These are phyloP conservation scores for Rhizophora apiculata DNA, from an alignment of 345 rosid species.

Conservation along the genomic window DNA sequence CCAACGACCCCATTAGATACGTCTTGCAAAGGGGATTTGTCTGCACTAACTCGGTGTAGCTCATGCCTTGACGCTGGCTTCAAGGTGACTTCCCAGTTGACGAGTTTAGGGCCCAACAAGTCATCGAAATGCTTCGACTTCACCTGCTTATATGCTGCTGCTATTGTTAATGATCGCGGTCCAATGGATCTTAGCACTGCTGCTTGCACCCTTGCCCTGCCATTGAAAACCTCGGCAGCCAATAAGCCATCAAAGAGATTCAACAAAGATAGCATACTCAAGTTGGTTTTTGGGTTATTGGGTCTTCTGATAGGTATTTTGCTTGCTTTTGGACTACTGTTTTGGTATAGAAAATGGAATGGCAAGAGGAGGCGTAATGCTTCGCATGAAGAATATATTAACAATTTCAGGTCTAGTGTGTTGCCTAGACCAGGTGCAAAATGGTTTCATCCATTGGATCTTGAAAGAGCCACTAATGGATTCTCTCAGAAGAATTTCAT, in stretches of 20 bases:
- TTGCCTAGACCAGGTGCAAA: conserved; percentile 50
- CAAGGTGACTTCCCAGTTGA: conserved; percentile 33
- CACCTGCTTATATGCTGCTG: conserved; percentile 44
- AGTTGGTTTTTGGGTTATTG: conserved; percentile 21
- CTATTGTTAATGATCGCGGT: conserved; percentile 43
- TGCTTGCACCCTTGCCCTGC: conserved; percentile 44
- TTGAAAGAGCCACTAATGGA: conserved; percentile 47
- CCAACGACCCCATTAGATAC: conserved; percentile 29
- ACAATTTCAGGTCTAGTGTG: conserved; percentile 34
- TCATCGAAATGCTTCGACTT: conserved; percentile 42
- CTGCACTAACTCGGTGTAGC: conserved; percentile 39
- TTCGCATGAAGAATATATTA: conserved; percentile 34
- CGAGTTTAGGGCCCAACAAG: conserved; percentile 21
- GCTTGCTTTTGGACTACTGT: conserved; percentile 24
- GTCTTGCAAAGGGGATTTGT: conserved; percentile 41
- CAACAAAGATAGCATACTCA: conserved; percentile 13
- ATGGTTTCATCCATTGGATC: conserved; percentile 50
- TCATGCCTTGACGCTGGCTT: conserved; percentile 50
- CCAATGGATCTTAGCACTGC: conserved; percentile 40
- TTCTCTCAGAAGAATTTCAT: conserved; percentile 47
- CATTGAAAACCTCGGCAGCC: conserved; percentile 20
- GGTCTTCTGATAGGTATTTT: conserved; percentile 42
- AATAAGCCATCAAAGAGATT: conserved; percentile 7
- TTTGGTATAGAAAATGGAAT: conserved; percentile 30
- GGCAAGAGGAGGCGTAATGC: conserved; percentile 29